Evolutionary conservation across 345 rosid genomes (phyloP).

Genomic region (Geranium brycei): DNA sequence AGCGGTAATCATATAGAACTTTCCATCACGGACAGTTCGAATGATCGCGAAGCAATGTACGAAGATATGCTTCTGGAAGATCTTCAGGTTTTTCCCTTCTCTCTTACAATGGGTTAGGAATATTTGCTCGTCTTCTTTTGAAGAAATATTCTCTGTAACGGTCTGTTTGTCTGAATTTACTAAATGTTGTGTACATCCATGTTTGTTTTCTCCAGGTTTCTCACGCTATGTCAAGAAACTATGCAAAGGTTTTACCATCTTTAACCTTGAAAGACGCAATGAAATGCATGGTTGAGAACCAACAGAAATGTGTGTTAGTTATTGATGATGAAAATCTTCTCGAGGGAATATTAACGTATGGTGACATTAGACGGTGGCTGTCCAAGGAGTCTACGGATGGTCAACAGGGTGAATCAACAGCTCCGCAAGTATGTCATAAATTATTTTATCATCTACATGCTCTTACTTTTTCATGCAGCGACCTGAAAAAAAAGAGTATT

Average conservation of each 20-base stretch:
- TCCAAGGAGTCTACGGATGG: conserved; percentile 28
- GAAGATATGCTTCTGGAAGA: conserved; percentile 68
- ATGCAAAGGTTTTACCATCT: conserved; percentile 40
- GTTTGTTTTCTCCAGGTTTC: conserved; percentile 34
- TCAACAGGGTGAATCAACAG: conserved; percentile 28
- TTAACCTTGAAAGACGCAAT: conserved; percentile 65
- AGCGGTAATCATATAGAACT: conserved; percentile 53
- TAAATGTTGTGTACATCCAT: not conserved
- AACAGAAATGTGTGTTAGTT: conserved; percentile 57
- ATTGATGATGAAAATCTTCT: conserved; percentile 63
- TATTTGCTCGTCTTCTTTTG: too few relatives aligned
- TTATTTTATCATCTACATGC: not conserved
- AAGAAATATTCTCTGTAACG: too few relatives aligned
- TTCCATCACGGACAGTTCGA: conserved; percentile 31
- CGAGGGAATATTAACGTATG: conserved; percentile 70
- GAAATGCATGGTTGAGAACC: conserved; percentile 52
- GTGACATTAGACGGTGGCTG: conserved; percentile 54
- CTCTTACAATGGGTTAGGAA: not conserved
- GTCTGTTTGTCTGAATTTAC: not conserved
- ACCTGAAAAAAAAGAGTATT: too few relatives aligned
- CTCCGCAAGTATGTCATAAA: conserved; percentile 38
- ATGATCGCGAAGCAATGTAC: conserved; percentile 36
- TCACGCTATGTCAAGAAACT: conserved; percentile 71
- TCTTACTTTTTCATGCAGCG: too few relatives aligned
- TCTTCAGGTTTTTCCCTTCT: conserved; percentile 35